phyloP scores from a whole-genome alignment of 805 yeast genomes.

The Lachancea fermentati region DNA sequence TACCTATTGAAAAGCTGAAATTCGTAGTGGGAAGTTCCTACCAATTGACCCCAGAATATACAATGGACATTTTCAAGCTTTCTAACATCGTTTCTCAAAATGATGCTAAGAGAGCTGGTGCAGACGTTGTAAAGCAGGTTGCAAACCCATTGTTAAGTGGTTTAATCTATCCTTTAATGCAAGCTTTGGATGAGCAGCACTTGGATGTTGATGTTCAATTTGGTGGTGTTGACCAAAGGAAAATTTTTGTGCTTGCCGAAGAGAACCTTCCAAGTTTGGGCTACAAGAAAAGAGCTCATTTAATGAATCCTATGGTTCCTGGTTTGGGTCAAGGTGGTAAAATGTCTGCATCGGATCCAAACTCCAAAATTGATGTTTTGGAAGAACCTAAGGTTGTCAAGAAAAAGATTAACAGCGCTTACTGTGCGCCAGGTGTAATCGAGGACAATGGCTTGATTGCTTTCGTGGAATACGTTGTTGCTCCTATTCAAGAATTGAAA shows the following conservation, averaged over 20 bases:
- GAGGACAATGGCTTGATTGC: conserved; percentile 89
- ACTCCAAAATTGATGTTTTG: conserved; percentile 87
- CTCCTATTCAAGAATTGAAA: conserved; percentile 80
- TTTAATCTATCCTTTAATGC: conserved; percentile 96
- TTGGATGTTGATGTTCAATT: conserved; percentile 88
- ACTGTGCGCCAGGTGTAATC: conserved; percentile 90
- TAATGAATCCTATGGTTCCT: conserved; percentile 99
- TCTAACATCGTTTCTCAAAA: conserved; percentile 84
- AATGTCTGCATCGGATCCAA: conserved; percentile 99
- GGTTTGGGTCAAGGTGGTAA: conserved; percentile 96
- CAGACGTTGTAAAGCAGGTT: conserved; percentile 98
- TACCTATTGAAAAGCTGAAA: conserved; percentile 81
- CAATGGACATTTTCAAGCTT: conserved; percentile 83
- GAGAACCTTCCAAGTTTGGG: conserved; percentile 84
- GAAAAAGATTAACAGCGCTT: conserved; percentile 89
- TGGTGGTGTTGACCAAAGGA: conserved; percentile 99
- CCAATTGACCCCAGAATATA: conserved; percentile 71
- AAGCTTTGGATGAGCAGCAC: conserved; percentile 92
- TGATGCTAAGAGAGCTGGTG: conserved; percentile 98
- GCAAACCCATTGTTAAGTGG: conserved; percentile 90
- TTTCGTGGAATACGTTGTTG: conserved; percentile 75
- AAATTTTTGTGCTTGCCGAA: conserved; percentile 94
- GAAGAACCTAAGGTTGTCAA: conserved; percentile 85
- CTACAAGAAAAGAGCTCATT: conserved; percentile 95
- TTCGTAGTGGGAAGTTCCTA: conserved; percentile 89